A percentile compares a stretch with the other conserved stretches of the same genome.
These are phyloP conservation scores for Trichoderma asperellum DNA, from an alignment of 2,329 filamentous ascomycete genomes.

Conservation along the genomic window DNA sequence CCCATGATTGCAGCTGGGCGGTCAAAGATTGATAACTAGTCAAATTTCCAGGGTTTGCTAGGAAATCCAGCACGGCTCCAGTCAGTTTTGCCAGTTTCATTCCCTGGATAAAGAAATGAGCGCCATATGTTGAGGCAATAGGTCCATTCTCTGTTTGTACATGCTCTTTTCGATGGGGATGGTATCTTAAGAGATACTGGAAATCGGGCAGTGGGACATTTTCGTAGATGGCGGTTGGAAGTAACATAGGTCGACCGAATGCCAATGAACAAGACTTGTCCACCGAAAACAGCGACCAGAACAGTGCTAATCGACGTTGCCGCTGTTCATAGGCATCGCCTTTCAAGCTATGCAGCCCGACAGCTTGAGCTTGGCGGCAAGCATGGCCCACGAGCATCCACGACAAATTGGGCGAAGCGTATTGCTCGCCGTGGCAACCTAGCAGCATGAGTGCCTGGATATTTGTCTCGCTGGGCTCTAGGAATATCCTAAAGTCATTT, in stretches of 20 bases:
- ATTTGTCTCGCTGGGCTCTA: slow-evolving; percentile 24
- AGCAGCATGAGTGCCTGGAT: slow-evolving; percentile 20
- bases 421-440: slow-evolving; percentile 18
- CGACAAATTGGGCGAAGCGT: slow-evolving; percentile 20
- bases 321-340: background rate
- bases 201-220: slow-evolving; percentile 4
- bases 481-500: slow-evolving; percentile 15
- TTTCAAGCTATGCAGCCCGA: background rate
- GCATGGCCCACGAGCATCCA: slow-evolving; percentile 28
- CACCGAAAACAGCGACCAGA: slow-evolving; percentile 24
- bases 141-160: background rate
- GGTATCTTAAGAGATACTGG: background rate
- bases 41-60: background rate
- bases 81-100: slow-evolving; percentile 6
- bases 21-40: background rate
- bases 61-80: background rate
- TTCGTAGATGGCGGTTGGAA: slow-evolving; percentile 2
- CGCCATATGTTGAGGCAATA: background rate
- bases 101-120: slow-evolving; percentile 7
- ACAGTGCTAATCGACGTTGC: slow-evolving; percentile 16
- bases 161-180: slow-evolving; percentile 1
- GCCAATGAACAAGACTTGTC: slow-evolving; percentile 27
- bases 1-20: background rate
- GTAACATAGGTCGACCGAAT: slow-evolving; percentile 20
- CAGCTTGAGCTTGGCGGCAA: slow-evolving; percentile 21